phyloP scores from a whole-genome alignment of 345 rosid genomes.

The Litchi chinensis region DNA sequence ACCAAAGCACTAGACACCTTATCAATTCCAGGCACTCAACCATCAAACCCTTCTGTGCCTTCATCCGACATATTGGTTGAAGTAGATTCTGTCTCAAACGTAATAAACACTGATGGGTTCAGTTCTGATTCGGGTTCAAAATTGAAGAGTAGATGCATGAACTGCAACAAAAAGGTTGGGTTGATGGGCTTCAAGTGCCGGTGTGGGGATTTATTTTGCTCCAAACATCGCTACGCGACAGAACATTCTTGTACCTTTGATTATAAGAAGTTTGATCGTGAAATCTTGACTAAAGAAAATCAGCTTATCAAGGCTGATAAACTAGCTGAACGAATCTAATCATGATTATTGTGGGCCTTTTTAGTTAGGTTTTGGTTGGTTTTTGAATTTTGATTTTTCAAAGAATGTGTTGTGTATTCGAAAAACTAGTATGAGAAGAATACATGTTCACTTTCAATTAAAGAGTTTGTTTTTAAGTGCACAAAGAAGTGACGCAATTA shows the following conservation, averaged over 20 bases:
- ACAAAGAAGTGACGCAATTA: too few species aligned
- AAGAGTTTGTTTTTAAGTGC: too few species aligned
- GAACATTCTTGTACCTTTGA: constrained; percentile 41
- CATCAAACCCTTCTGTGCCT: neutral
- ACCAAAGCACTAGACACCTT: neutral
- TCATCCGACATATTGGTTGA: neutral
- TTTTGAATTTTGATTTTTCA: too few species aligned
- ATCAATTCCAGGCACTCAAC: neutral
- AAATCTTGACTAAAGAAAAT: constrained; percentile 24
- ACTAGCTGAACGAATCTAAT: neutral
- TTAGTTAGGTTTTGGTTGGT: too few species aligned
- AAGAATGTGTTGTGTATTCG: too few species aligned
- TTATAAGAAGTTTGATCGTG: constrained; percentile 29
- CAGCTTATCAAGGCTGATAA: constrained; percentile 30
- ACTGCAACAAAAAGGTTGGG: constrained; percentile 29
- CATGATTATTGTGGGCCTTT: too few species aligned
- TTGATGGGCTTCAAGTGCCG: constrained; percentile 24
- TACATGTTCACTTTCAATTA: too few species aligned
- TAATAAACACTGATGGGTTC: neutral
- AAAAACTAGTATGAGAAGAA: too few species aligned
- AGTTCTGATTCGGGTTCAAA: neutral
- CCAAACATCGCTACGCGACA: constrained; percentile 34
- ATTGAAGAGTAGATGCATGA: constrained; percentile 7
- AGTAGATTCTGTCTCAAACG: neutral
- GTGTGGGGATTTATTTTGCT: constrained; percentile 38